Base-by-base conservation (phyloP, 768 basidiomycete genomes). In the Solioccasus polychromus region DNA sequence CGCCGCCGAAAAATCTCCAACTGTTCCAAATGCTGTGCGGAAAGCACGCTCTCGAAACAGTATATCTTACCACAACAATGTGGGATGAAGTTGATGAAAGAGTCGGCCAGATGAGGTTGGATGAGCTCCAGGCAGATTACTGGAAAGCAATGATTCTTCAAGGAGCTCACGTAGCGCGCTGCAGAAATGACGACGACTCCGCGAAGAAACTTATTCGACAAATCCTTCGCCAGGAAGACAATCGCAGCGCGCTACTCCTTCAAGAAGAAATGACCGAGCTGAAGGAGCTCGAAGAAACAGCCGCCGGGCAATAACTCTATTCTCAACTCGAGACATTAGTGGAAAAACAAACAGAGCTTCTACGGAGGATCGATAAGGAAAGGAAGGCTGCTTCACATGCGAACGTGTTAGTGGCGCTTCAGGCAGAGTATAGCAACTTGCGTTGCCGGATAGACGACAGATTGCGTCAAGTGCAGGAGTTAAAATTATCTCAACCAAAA, bases 21-120 rank as follows among this genome's bases (percentile, higher is more conserved):
- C 57, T 68, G 52, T 70, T 73, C 38, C 35, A 24, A 31, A 36
- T 52, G 30, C 20, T 65, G 4, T 66, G 64, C 17, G 63, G 67
- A 47, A 17, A 44, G 45, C 35, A 54, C 48, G 37, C 69, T 49
- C 39, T 67, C 17, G 47, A 48, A 1, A 63, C 63, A 10, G 65
- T 74, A 4, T 45, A 65, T 14, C 47, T 74, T 11, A 63, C 59
- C 11, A 69, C 72, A 2, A 71, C 71, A 14, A 71, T 68, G 64
- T 73, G 70, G 71, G 66, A 66, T 48, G 57, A 58, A 31, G 52
- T 66, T 14, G 53, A 53, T 1, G 26, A n/a, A 4, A 32, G 23
- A 0, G 48, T 55, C 4, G 69, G 64, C 4, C 30, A 50, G 20
- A 35, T 34, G 34, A 57, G 56, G 46, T 18, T 47, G 11, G 10